phyloP scores from a whole-genome alignment of 257 asterid genomes.

The Solanum microdontum region DNA sequence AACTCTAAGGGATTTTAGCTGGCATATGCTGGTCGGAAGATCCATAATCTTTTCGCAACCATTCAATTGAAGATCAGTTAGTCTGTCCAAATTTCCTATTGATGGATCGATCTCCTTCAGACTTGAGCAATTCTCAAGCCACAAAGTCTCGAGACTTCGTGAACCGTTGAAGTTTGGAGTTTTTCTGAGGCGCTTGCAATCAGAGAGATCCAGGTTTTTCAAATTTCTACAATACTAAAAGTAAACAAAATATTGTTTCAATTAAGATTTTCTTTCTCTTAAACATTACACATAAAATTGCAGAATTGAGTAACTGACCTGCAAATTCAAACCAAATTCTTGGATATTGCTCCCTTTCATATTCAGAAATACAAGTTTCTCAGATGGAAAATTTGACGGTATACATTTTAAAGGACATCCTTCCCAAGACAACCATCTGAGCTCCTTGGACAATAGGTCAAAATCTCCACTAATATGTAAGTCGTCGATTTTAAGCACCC shows the following conservation, averaged over 20 bases:
- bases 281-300: neutral
- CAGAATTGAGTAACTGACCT: neutral
- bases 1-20: neutral
- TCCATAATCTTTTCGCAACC: neutral
- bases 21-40: neutral
- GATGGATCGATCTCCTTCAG: neutral
- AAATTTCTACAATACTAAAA: neutral
- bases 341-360: neutral
- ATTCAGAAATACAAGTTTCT: neutral
- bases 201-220: neutral
- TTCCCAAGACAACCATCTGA: neutral
- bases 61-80: neutral
- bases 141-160: neutral
- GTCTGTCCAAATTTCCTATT: neutral
- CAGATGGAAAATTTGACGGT: neutral
- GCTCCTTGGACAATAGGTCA: neutral
- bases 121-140: neutral
- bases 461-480: neutral
- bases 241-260: neutral
- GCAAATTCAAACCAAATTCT: neutral
- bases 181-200: neutral
- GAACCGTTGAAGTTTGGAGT: neutral
- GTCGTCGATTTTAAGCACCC: neutral
- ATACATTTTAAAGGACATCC: neutral
- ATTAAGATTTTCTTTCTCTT: accelerated